A percentile compares a stretch with the other conserved stretches of the same genome.
Conservation (phyloP, 306 rosid species). For the Spatholobus suberectus region DNA sequence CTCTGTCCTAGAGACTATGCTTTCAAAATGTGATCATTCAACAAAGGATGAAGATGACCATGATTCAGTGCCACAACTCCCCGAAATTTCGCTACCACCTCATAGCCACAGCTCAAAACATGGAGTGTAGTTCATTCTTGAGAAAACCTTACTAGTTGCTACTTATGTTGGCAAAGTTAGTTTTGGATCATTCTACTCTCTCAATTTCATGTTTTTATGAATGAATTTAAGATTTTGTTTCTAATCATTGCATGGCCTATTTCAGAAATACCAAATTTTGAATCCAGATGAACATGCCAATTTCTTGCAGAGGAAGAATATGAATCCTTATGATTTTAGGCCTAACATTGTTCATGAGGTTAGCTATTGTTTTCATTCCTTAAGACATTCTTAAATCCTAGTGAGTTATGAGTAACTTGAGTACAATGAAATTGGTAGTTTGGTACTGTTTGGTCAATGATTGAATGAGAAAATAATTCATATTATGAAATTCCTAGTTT, state of each 20-base stretch:
- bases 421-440: too few relatives aligned
- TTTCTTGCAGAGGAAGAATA: constrained; percentile 29
- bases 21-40: neutral
- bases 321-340: constrained; percentile 37
- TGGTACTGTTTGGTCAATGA: too few relatives aligned
- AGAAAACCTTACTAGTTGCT: constrained; percentile 27
- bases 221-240: neutral
- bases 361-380: neutral
- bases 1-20: neutral
- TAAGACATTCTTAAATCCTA: too few relatives aligned
- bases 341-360: constrained; percentile 43
- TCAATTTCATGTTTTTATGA: too few relatives aligned
- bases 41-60: neutral
- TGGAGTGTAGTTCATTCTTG: constrained; percentile 38
- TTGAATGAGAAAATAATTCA: too few relatives aligned
- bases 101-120: neutral
- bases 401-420: too few relatives aligned
- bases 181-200: too few relatives aligned
- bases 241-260: neutral
- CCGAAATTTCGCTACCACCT: neutral
- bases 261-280: constrained; percentile 41
- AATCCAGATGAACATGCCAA: constrained; percentile 39
- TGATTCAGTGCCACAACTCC: neutral
- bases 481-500: too few relatives aligned
- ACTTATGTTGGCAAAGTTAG: constrained; percentile 38